Evolutionary conservation across 306 rosid genomes (phyloP).

Genomic region (Fagus crenata): DNA sequence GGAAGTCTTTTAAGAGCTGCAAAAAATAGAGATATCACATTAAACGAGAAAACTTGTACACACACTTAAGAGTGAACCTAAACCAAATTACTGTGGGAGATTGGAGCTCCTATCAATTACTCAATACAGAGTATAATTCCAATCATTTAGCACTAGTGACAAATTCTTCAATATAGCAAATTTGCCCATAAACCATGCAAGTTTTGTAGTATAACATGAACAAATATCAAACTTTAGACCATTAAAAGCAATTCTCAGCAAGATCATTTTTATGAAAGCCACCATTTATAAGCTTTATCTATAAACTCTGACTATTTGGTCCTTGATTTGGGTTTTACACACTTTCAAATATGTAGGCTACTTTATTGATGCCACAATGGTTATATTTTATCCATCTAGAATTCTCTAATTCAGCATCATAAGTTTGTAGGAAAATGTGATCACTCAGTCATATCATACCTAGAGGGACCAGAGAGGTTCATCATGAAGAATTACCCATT

Average conservation of each 20-base stretch:
- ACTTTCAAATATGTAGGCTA: no score
- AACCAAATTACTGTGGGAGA: not conserved
- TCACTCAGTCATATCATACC: not conserved
- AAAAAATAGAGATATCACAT: slow-evolving; percentile 5
- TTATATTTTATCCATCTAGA: not conserved
- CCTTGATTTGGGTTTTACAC: no score
- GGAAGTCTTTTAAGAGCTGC: slow-evolving; percentile 72
- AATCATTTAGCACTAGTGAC: not conserved
- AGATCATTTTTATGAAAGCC: slow-evolving; percentile 20
- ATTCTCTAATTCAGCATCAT: not conserved
- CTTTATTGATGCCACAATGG: no score
- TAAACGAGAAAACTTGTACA: not conserved
- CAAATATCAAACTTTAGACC: not conserved
- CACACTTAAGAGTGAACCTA: not conserved
- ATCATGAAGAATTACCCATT: not conserved
- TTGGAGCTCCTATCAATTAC: not conserved
- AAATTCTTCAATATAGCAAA: slow-evolving; percentile 1
- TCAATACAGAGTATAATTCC: not conserved
- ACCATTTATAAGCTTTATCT: not conserved
- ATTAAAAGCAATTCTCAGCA: not conserved
- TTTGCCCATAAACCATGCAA: slow-evolving; percentile 10
- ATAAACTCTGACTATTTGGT: not conserved
- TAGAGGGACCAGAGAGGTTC: not conserved
- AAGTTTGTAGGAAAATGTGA: not conserved
- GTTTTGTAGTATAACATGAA: slow-evolving; percentile 5